These are phyloP conservation scores for Boletus patriciae DNA, from an alignment of 768 basidiomycete species.

Conservation along the genomic window DNA sequence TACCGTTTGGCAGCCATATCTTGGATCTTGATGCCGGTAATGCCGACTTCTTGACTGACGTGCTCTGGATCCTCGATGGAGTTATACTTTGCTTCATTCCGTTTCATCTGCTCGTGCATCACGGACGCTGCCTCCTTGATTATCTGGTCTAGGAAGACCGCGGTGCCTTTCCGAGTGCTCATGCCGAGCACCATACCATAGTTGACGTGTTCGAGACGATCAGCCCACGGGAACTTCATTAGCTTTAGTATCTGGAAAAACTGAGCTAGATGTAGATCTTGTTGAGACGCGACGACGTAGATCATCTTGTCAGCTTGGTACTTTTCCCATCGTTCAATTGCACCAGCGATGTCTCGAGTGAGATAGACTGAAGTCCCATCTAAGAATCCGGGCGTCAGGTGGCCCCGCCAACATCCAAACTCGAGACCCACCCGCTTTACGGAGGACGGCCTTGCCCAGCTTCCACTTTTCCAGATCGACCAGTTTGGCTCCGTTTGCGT, in stretches of 20 bases:
- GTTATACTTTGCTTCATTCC: slow-evolving; percentile 90
- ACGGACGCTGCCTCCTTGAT: slow-evolving; percentile 82
- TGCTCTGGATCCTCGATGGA: slow-evolving; percentile 84
- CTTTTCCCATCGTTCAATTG: slow-evolving; percentile 87
- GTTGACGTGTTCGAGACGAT: slow-evolving; percentile 81
- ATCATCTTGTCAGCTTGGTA: slow-evolving; percentile 93
- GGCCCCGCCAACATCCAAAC: too few species aligned
- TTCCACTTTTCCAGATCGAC: slow-evolving; percentile 90
- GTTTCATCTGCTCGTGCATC: slow-evolving; percentile 97
- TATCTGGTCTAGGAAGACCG: slow-evolving; percentile 92
- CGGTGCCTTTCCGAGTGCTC: slow-evolving; percentile 92
- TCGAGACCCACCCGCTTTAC: slow-evolving; percentile 67
- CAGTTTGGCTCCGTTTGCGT: slow-evolving; percentile 78
- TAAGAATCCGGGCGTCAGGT: slow-evolving; percentile 28
- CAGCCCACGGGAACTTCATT: slow-evolving; percentile 89
- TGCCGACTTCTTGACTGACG: slow-evolving; percentile 81
- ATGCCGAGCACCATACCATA: slow-evolving; percentile 92
- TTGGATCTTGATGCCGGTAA: slow-evolving; percentile 96
- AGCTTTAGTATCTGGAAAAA: slow-evolving; percentile 92
- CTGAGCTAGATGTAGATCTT: slow-evolving; percentile 85
- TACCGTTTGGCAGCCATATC: slow-evolving; percentile 94
- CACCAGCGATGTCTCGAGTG: slow-evolving; percentile 93
- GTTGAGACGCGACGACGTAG: slow-evolving; percentile 86
- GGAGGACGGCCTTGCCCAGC: slow-evolving; percentile 84
- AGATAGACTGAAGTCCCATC: slow-evolving; percentile 94